Evolutionary conservation across 495 filamentous ascomycete genomes (phyloP).

Genomic region (Penicillium pancosmium): DNA sequence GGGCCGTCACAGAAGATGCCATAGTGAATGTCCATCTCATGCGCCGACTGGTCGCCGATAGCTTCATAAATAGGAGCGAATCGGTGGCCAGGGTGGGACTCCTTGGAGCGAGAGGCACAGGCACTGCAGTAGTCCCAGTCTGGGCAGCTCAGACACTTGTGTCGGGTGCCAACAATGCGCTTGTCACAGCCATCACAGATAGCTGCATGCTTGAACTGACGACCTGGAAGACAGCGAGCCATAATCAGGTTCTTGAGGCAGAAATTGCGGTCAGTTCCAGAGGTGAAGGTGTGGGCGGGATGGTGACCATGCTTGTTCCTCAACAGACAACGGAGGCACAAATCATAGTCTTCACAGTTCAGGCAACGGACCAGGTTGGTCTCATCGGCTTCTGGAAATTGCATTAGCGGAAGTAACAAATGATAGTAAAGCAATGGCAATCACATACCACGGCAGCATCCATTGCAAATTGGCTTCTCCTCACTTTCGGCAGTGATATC

Average conservation of each 20-base stretch:
- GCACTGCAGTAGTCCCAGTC: slow-evolving; percentile 96
- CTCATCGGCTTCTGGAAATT: slow-evolving; percentile 65
- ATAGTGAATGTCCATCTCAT: slow-evolving; percentile 61
- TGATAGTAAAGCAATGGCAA: not conserved
- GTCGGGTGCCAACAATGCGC: slow-evolving; percentile 83
- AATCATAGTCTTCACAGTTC: slow-evolving; percentile 85
- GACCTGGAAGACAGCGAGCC: slow-evolving; percentile 75
- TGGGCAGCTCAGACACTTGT: slow-evolving; percentile 97
- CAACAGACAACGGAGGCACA: slow-evolving; percentile 81
- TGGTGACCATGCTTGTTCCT: slow-evolving; percentile 86
- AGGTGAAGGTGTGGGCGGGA: slow-evolving; percentile 77
- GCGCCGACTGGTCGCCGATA: slow-evolving; percentile 55
- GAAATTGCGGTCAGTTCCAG: slow-evolving; percentile 40
- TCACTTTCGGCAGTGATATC: slow-evolving; percentile 18
- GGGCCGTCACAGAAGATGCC: slow-evolving; percentile 97
- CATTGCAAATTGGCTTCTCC: slow-evolving; percentile 86
- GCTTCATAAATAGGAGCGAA: slow-evolving; percentile 88
- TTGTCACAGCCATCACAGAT: slow-evolving; percentile 95
- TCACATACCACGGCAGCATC: slow-evolving; percentile 72
- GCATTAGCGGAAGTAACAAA: not conserved
- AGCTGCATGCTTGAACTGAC: slow-evolving; percentile 79
- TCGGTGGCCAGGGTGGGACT: slow-evolving; percentile 80
- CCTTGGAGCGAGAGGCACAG: slow-evolving; percentile 66
- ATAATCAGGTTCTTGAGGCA: slow-evolving; percentile 48
- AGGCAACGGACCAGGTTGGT: slow-evolving; percentile 82